A percentile compares a stretch with the other conserved stretches of the same genome.
These are phyloP conservation scores for Citrus reticulata DNA, from an alignment of 345 rosid species.

Conservation along the genomic window DNA sequence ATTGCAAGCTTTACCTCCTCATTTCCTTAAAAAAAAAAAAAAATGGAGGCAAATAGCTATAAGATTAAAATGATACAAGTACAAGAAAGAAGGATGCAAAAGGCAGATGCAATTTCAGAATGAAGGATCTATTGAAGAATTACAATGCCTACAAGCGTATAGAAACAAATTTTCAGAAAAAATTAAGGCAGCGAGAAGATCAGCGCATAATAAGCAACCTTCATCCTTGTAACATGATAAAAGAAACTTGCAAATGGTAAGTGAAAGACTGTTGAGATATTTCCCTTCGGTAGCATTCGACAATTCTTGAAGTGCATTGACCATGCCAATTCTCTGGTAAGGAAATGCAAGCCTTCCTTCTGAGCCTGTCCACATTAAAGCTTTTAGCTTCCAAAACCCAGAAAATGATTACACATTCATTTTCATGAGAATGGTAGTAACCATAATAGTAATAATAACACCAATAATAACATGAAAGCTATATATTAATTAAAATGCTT, in stretches of 20 bases:
- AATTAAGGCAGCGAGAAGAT: neutral
- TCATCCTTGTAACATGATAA: slow-evolving; percentile 73
- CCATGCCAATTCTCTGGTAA: slow-evolving; percentile 88
- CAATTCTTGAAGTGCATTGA: slow-evolving; percentile 74
- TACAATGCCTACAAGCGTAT: neutral
- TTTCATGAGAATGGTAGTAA: neutral
- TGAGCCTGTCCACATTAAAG: slow-evolving; percentile 55
- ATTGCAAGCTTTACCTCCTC: slow-evolving; percentile 88
- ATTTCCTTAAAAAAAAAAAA: slow-evolving; percentile 41
- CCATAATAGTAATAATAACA: neutral
- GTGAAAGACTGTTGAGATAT: slow-evolving; percentile 57
- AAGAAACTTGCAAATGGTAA: slow-evolving; percentile 56
- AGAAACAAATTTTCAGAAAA: slow-evolving; percentile 5
- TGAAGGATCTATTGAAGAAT: neutral
- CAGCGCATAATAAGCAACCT: slow-evolving; percentile 42
- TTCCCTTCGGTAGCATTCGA: slow-evolving; percentile 85
- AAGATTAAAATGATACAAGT: neutral
- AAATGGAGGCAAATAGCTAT: neutral
- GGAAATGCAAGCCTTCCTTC: slow-evolving; percentile 93
- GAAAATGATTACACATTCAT: slow-evolving; percentile 2
- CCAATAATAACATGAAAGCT: neutral
- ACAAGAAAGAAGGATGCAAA: neutral
- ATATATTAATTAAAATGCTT: neutral
- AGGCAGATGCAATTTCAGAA: slow-evolving; percentile 3
- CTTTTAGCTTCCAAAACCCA: slow-evolving; percentile 12